These are phyloP conservation scores for Verbascum thapsus DNA, from an alignment of 257 asterid species.

Conservation along the genomic window DNA sequence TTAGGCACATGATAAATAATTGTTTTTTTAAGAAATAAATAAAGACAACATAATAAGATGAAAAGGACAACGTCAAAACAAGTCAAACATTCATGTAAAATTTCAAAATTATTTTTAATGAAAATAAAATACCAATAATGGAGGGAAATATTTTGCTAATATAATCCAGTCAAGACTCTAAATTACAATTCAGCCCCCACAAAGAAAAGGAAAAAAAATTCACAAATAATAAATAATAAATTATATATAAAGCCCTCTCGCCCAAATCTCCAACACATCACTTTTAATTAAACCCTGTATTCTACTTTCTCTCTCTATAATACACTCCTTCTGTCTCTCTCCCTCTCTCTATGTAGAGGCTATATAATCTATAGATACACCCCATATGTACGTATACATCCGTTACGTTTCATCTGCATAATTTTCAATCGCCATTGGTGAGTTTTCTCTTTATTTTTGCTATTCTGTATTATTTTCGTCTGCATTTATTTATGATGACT, in stretches of 20 bases:
- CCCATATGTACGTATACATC: slow-evolving; percentile 40
- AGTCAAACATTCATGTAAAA: slow-evolving; percentile 28
- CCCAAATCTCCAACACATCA: slow-evolving; percentile 32
- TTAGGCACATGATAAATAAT: not conserved
- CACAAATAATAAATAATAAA: slow-evolving; percentile 12
- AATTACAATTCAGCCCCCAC: slow-evolving; percentile 33
- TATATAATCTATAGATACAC: slow-evolving; percentile 35
- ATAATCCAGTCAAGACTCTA: not conserved
- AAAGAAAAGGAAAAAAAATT: too few relatives aligned
- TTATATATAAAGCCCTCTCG: slow-evolving; percentile 35
- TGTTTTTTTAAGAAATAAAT: not conserved
- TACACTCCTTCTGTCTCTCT: too few relatives aligned
- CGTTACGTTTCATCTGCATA: slow-evolving; percentile 25
- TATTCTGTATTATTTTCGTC: slow-evolving; percentile 5
- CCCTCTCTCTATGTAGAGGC: slow-evolving; percentile 31
- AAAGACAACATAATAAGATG: not conserved
- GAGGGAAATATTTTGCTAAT: slow-evolving; percentile 44
- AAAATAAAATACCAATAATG: slow-evolving; percentile 37
- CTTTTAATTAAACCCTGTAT: slow-evolving; percentile 39
- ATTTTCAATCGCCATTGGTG: slow-evolving; percentile 40
- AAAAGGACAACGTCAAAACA: slow-evolving; percentile 6
- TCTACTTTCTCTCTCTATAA: slow-evolving; percentile 24
- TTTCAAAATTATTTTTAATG: slow-evolving; percentile 35
- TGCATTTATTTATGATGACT: slow-evolving; percentile 22
- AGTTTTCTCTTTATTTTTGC: slow-evolving; percentile 11